These are phyloP conservation scores for Ustilago bromivora DNA, from an alignment of 1,284 basidiomycete genomes.

Conservation along the genomic window DNA sequence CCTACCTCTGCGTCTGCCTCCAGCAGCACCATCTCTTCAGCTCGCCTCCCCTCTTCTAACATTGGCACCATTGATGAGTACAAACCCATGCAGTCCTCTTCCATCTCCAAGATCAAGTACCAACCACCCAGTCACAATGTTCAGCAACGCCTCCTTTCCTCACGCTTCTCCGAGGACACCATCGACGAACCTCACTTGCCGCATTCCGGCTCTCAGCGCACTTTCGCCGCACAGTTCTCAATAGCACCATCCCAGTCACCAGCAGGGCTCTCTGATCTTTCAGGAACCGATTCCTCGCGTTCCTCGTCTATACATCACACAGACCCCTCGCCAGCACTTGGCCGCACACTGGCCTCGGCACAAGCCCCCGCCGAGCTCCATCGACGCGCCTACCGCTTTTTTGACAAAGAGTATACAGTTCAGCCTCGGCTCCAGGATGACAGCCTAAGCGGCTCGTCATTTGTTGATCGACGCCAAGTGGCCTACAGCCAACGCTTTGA, in stretches of 20 bases:
- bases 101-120: slow-evolving; percentile 26
- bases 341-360: background rate
- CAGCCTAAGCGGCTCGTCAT: background rate
- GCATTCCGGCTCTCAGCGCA: slow-evolving; percentile 29
- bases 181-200: slow-evolving; percentile 32
- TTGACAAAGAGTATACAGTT: slow-evolving; percentile 46
- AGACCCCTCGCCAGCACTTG: background rate
- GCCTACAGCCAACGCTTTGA: slow-evolving; percentile 6
- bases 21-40: slow-evolving; percentile 27
- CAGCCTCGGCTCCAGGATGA: slow-evolving; percentile 3
- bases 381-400: slow-evolving; percentile 46
- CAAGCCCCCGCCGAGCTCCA: slow-evolving; percentile 41
- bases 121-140: slow-evolving; percentile 18
- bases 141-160: slow-evolving; percentile 23
- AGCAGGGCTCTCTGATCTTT: slow-evolving; percentile 10
- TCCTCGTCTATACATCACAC: slow-evolving; percentile 25
- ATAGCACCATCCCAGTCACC: slow-evolving; percentile 22
- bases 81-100: slow-evolving; percentile 19
- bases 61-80: slow-evolving; percentile 47
- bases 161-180: slow-evolving; percentile 47
- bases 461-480: background rate
- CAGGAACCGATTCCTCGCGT: slow-evolving; percentile 14
- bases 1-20: slow-evolving; percentile 21
- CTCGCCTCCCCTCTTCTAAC: slow-evolving; percentile 32
- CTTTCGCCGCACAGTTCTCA: slow-evolving; percentile 23